Base-by-base conservation (phyloP, 108 stramenopile genomes). In the Mediolabrus comicus region DNA sequence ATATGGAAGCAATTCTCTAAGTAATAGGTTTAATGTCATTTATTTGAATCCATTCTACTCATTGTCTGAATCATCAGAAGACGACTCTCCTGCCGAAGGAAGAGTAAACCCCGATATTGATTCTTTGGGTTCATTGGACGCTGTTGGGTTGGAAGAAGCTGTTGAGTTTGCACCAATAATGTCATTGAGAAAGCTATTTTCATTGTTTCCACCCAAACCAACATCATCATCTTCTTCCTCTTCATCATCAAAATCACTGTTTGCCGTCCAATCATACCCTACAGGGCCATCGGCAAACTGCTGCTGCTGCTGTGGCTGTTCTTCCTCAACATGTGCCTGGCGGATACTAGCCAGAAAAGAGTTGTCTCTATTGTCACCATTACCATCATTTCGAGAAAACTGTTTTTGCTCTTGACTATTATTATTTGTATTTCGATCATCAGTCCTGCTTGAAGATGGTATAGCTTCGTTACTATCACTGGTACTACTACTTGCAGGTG, bases 21-120 rank as follows among this genome's bases (percentile, higher is more conserved):
- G n/a, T n/a, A n/a, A n/a, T n/a, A n/a, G n/a, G n/a, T n/a, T n/a
- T n/a, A n/a, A n/a, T 16, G 22, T 24, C 46, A 49, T 49, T 8
- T 24, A 57, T 57, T 57, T 39, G 38, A 39, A 39, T 11, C 38
- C 9, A 39, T 39, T 39, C 38, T 24, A 31, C 39, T 72, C 71
- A 19, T 72, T 53, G 12, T 63, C 71, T 14, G 62, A 60, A 29
- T 69, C 67, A 8, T 69, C 67, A 13, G 55, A 57, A 24, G 71
- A 62, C 28, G 71, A 63, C 32, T 72, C 71, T 34, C 57, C 63
- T 24, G 70, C 61, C 24, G 70, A 71, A 35, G 53, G 79, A 16
- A 75, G 41, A 49, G 61, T 39, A 17, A 71, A 77, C 12, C 53
- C 62, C 33, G 76, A 16, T 0, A 58, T 35, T 14, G 51, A 17